Percentiles rank a stretch among this genome's conserved stretches.
phyloP scores from a whole-genome alignment of 129 eudicot genomes.

The Gnaphalium uliginosum region DNA sequence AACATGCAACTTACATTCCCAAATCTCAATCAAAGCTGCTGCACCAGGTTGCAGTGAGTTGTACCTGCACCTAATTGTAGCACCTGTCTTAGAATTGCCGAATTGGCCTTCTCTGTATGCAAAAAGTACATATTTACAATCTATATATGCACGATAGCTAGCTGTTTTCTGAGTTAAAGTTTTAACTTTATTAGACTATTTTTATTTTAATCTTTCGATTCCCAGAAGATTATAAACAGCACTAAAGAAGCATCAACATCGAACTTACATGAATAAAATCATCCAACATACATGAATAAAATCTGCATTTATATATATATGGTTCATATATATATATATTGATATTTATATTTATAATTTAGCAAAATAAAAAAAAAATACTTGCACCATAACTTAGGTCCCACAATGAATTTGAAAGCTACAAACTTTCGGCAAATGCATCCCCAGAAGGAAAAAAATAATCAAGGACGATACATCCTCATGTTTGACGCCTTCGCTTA shows the following conservation, averaged over 20 bases:
- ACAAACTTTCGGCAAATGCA: slow-evolving; percentile 22
- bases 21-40: too few species aligned
- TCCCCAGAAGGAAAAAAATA: slow-evolving; percentile 10
- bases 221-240: background rate
- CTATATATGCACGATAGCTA: background rate
- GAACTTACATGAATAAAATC: slow-evolving; percentile 7
- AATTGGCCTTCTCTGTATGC: background rate
- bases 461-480: slow-evolving; percentile 14
- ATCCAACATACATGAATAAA: background rate
- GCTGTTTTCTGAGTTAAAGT: background rate
- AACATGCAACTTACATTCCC: too few species aligned
- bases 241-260: background rate
- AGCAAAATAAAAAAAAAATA: slow-evolving; percentile 6
- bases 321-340: slow-evolving; percentile 1
- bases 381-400: slow-evolving; percentile 14
- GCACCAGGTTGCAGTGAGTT: background rate
- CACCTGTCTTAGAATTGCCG: background rate
- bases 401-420: slow-evolving; percentile 21
- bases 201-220: slow-evolving; percentile 12
- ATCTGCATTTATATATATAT: slow-evolving; percentile 16
- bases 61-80: background rate
- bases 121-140: background rate
- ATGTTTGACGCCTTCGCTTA: slow-evolving; percentile 71
- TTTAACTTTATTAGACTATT: background rate
- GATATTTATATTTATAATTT: slow-evolving; percentile 8